Base-by-base conservation (phyloP, 257 asterid species). In the Penstemon davidsonii region DNA sequence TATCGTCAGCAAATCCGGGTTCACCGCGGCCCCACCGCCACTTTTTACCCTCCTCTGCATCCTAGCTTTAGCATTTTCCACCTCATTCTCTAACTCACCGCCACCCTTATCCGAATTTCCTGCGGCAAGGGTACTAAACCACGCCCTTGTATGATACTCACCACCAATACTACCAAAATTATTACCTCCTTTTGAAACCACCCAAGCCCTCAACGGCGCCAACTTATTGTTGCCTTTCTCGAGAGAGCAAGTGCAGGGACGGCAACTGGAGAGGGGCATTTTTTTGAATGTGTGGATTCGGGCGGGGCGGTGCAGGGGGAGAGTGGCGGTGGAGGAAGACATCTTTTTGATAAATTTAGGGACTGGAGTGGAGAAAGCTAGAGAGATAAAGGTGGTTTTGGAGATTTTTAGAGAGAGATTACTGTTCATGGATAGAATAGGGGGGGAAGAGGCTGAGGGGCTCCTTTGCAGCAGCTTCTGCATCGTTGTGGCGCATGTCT, bases 1-100 rank as follows among this genome's bases (percentile, higher is more conserved):
- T 62, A 93, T 88, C 9, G 81, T 65, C 82, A 93, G 38, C 87
- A 90, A 86, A 73, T 93, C 95, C 3, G 91, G 92, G 66, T 67
- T 79, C 56, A 66, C 68, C 10, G 70, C 76, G 8, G 74, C 70
- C 12, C 72, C 73, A 60, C 75, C 67, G 47, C 68, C 76, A 12
- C 75, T 64, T 61, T 90, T 84, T 79, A 77, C 86, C 82, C 86
- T 75, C 84, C 92, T 81, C 76, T 72, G 85, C 42, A 72, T 79
- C 69, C 79, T 83, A 55, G 42, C 75, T 69, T 75, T 75, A 55
- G 59, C 81, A 62, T 73, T 79, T 12, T 75, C 79, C 41, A 4
- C 74, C 25, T 66, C 80, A 54, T 71, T 66, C 62, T 53, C 87
- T 36, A 73, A 57, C 55, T 52, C 79, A 11, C 73, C 76, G 4